phyloP scores from a whole-genome alignment of 441 rosid genomes.

The Aquilaria agallochum region DNA sequence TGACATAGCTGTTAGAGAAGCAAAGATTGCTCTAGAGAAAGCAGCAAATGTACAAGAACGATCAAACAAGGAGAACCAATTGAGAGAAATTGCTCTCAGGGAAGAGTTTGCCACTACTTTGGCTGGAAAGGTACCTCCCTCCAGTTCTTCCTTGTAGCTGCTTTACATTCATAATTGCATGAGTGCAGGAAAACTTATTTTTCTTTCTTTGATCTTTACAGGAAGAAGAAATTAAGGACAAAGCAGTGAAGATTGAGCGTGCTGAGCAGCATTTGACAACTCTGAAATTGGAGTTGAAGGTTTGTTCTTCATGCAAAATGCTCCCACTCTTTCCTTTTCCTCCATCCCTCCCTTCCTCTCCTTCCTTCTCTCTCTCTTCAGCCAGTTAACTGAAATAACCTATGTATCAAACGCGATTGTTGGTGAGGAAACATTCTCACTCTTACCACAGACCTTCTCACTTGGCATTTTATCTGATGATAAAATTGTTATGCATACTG shows the following conservation, averaged over 20 bases:
- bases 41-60: constrained; percentile 90
- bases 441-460: no score
- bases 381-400: no score
- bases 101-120: constrained; percentile 62
- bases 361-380: no score
- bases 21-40: constrained; percentile 91
- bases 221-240: constrained; percentile 85
- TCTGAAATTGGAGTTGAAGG: constrained; percentile 83
- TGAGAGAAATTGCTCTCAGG: constrained; percentile 85
- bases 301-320: constrained; percentile 20
- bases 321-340: no score
- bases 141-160: neutral
- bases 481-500: no score
- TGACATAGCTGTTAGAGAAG: constrained; percentile 85
- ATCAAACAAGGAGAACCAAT: constrained; percentile 70
- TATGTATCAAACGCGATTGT: no score
- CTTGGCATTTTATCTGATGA: no score
- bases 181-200: constrained; percentile 6
- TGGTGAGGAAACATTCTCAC: no score
- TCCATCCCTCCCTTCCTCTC: no score
- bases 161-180: constrained; percentile 1
- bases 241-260: constrained; percentile 61
- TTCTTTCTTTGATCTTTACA: constrained; percentile 31
- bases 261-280: constrained; percentile 84
- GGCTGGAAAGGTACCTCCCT: constrained; percentile 60